Conservation (phyloP, 352 stramenopile species). For the Phytopythium litorale region DNA sequence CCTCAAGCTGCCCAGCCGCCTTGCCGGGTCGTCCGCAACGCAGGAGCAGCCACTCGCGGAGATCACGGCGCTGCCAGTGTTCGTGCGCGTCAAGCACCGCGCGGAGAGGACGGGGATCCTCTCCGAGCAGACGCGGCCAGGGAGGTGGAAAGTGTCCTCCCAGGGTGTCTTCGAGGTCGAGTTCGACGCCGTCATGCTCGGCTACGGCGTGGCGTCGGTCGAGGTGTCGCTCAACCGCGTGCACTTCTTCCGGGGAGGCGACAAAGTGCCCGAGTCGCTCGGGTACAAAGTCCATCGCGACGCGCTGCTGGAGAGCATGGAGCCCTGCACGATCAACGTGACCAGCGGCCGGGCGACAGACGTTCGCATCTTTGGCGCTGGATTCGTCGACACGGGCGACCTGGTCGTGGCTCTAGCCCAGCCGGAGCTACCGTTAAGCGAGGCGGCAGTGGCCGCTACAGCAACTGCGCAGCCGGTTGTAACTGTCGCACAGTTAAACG, state of each 20-base stretch:
- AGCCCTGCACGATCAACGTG: conserved; percentile 58
- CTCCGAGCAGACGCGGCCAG: conserved; percentile 49
- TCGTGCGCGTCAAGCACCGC: conserved; percentile 44
- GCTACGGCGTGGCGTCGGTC: conserved; percentile 40
- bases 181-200: conserved; percentile 52
- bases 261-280: conserved; percentile 32
- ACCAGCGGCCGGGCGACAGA: conserved; percentile 53
- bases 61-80: conserved; percentile 45
- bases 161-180: conserved; percentile 57
- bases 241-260: conserved; percentile 44
- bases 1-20: conserved; percentile 34
- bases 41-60: conserved; percentile 25
- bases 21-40: background rate
- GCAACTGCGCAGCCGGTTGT: background rate
- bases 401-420: conserved; percentile 51
- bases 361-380: conserved; percentile 45
- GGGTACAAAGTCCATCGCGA: conserved; percentile 52
- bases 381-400: conserved; percentile 62
- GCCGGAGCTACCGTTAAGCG: conserved; percentile 19
- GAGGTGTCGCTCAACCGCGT: conserved; percentile 51
- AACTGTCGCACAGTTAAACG: conserved; percentile 41
- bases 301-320: conserved; percentile 31
- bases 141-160: conserved; percentile 47
- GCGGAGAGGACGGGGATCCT: conserved; percentile 45
- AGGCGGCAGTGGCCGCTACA: background rate